Conservation (phyloP, 163 green algal genomes). For the Scenedesmus sp. region DNA sequence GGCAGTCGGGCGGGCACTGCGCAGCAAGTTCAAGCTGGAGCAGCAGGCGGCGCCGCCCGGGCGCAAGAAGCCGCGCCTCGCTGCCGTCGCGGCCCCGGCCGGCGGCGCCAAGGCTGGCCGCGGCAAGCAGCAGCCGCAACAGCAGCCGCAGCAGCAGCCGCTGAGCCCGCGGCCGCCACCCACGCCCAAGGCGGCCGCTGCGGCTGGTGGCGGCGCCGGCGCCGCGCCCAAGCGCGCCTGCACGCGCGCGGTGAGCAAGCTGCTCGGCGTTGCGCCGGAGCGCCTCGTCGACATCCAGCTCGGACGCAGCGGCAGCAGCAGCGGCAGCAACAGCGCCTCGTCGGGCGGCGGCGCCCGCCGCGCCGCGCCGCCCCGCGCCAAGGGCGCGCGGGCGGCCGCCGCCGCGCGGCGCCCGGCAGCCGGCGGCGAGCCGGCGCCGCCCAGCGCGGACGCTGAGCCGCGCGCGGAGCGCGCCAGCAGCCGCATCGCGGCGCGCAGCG, state of each 20-base stretch:
- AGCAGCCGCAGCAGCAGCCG: conserved; percentile 1
- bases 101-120: neutral
- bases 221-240: neutral
- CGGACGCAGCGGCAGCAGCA: neutral
- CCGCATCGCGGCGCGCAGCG: neutral
- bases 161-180: neutral
- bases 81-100: too few species aligned
- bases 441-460: too few species aligned
- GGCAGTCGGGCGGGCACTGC: too few species aligned
- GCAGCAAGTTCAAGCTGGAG: too few species aligned
- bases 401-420: neutral
- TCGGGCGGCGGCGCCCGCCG: neutral
- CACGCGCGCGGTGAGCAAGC: neutral
- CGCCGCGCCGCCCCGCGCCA: neutral
- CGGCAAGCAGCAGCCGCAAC: too few species aligned
- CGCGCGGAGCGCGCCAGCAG: neutral
- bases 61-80: too few species aligned
- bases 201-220: too few species aligned
- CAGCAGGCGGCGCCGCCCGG: too few species aligned
- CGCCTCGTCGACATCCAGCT: conserved; percentile 1
- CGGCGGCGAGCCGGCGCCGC: neutral
- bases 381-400: too few species aligned
- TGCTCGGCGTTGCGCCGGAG: neutral
- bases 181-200: neutral
- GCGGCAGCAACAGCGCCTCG: neutral